Percentiles rank a stretch among this genome's conserved stretches.
phyloP scores from a whole-genome alignment of 768 basidiomycete species.

The Collybiopsis luxurians region DNA sequence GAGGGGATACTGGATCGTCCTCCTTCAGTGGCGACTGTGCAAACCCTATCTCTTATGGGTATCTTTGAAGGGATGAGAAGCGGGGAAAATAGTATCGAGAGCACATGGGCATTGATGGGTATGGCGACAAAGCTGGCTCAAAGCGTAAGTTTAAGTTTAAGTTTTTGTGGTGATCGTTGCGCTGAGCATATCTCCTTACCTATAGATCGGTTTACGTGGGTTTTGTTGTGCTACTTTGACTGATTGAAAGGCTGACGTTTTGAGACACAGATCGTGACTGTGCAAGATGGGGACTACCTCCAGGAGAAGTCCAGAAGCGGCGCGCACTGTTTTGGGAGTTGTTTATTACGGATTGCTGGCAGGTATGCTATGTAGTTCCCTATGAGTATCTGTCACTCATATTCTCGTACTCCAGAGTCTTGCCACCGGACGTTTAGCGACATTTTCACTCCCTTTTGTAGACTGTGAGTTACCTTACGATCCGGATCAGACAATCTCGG shows the following conservation, averaged over 20 bases:
- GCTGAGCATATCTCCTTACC: constrained; percentile 7
- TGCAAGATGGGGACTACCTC: constrained; percentile 62
- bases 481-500: constrained; percentile 52
- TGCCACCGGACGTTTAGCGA: constrained; percentile 66
- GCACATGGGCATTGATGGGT: constrained; percentile 65
- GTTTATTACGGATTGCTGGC: constrained; percentile 74
- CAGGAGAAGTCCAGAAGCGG: constrained; percentile 67
- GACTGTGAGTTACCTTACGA: constrained; percentile 69
- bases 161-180: constrained; percentile 1
- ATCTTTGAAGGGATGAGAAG: constrained; percentile 70
- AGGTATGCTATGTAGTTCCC: constrained; percentile 36
- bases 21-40: constrained; percentile 68
- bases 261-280: constrained; percentile 58
- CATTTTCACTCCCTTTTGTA: constrained; percentile 69
- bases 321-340: constrained; percentile 72
- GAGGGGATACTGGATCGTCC: constrained; percentile 70
- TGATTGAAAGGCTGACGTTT: constrained; percentile 1
- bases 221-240: constrained; percentile 11
- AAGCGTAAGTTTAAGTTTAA: constrained; percentile 47
- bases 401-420: constrained; percentile 43
- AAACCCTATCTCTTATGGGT: constrained; percentile 62
- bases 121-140: constrained; percentile 65
- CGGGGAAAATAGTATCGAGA: constrained; percentile 68
- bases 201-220: constrained; percentile 68
- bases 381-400: not conserved